These are phyloP conservation scores for Komagataella pastoris DNA, from an alignment of 805 yeast species.

Conservation along the genomic window DNA sequence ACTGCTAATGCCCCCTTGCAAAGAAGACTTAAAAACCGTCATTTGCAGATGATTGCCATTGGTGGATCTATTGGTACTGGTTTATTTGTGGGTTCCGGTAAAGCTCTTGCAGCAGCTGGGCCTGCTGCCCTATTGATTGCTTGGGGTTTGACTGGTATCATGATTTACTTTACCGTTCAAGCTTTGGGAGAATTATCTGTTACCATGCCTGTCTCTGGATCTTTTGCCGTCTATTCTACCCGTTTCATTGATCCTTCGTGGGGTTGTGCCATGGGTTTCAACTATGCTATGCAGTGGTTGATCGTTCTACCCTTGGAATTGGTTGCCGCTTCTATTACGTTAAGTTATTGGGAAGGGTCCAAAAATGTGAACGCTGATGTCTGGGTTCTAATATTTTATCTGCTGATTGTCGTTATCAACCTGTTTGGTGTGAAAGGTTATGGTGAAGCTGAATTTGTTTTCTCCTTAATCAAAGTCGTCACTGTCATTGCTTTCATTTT, in stretches of 20 bases:
- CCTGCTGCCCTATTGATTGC: slow-evolving; percentile 51
- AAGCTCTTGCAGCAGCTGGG: slow-evolving; percentile 45
- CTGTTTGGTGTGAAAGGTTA: slow-evolving; percentile 41
- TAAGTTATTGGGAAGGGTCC: slow-evolving; percentile 30
- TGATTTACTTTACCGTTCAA: slow-evolving; percentile 47
- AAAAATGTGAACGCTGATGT: slow-evolving; percentile 23
- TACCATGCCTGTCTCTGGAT: slow-evolving; percentile 51
- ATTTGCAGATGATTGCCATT: slow-evolving; percentile 53
- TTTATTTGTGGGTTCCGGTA: slow-evolving; percentile 52
- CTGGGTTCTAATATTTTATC: slow-evolving; percentile 36
- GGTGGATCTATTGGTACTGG: slow-evolving; percentile 65
- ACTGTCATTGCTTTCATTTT: slow-evolving; percentile 42
- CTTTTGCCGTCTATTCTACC: slow-evolving; percentile 49
- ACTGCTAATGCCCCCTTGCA: slow-evolving; percentile 30
- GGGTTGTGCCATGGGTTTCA: slow-evolving; percentile 54
- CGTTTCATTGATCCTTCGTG: slow-evolving; percentile 45
- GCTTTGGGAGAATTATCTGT: slow-evolving; percentile 50
- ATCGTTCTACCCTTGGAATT: slow-evolving; percentile 37
- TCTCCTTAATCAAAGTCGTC: slow-evolving; percentile 32
- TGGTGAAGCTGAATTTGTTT: slow-evolving; percentile 39
- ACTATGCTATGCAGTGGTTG: slow-evolving; percentile 39
- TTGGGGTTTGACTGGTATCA: slow-evolving; percentile 36
- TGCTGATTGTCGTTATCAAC: slow-evolving; percentile 32
- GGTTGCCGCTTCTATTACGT: slow-evolving; percentile 40
- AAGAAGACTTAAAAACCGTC: slow-evolving; percentile 37